Evolutionary conservation across 768 basidiomycete genomes (phyloP), one percentile per base, ranked within the genome.

Genomic region (Suillus fuscotomentosus): DNA sequence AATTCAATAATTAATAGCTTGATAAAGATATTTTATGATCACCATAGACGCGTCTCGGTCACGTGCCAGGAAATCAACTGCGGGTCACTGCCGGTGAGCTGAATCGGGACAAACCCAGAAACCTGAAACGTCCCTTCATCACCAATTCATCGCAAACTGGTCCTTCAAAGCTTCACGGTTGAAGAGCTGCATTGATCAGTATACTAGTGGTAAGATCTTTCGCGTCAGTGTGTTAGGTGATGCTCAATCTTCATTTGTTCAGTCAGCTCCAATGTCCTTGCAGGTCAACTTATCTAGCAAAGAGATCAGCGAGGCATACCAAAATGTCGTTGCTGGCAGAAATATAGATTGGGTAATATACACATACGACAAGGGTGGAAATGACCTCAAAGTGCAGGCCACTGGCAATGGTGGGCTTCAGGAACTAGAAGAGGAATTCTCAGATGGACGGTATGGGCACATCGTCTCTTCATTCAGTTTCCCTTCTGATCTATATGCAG

Each of bases 341-440:
- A 84, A 82, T 24, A 88, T 90, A 69, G 87, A 94, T 70, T 94
- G 92, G 92, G 86, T 82, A 3, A 80, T 94, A 39, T 87, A 90
- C 69, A 91, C 93, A 0, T 94, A 93, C 70, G 90, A 91, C 70
- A 88, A 85, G 67, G 89, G 88, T 10, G 84, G 88, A 1, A 95
- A 94, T 70, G 93, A 95, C 76, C 82, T 97, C 62, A 94, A 93
- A 70, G 89, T 96, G 3, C 94, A 96, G 72, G 82, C 84, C 3
- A 90, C 88, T 2, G 95, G 95, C n/a, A 82, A 80, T 62, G 92
- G 90, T n/a, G 94, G 94, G 1, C 82, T 98, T 13, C 91, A 96
- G 68, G 94, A 95, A 70, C 80, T 99, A 3, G 87, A 92, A 72
- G 96, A 98, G 70, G 95, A 97, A 78, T 99, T 98, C 77, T 92